phyloP scores from a whole-genome alignment of 2,329 filamentous ascomycete genomes.

The Phialophora expanda region DNA sequence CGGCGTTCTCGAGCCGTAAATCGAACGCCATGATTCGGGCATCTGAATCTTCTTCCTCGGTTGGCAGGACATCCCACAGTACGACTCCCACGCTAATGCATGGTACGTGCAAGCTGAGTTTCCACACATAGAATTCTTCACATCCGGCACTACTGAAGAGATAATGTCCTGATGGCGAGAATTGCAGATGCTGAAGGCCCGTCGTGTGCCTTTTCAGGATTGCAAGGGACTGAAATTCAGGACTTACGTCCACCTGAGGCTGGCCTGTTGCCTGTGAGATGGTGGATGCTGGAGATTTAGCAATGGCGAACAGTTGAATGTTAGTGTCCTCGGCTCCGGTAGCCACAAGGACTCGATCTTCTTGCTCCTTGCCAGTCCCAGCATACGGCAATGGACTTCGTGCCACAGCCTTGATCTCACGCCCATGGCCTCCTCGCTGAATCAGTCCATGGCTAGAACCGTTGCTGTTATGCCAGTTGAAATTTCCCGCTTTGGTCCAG shows the following conservation, averaged over 20 bases:
- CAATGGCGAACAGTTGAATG: slow-evolving; percentile 69
- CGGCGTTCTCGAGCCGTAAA: slow-evolving; percentile 9
- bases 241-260: slow-evolving; percentile 10
- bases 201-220: slow-evolving; percentile 78
- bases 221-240: slow-evolving; percentile 21
- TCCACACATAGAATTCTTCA: slow-evolving; percentile 91
- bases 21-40: slow-evolving; percentile 83
- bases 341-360: slow-evolving; percentile 56
- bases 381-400: slow-evolving; percentile 45
- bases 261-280: slow-evolving; percentile 34
- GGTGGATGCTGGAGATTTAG: slow-evolving; percentile 7
- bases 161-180: slow-evolving; percentile 69
- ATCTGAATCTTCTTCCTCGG: slow-evolving; percentile 62
- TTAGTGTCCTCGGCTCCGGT: slow-evolving; percentile 74
- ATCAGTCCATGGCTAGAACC: slow-evolving; percentile 56
- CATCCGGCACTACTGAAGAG: slow-evolving; percentile 86
- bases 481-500: slow-evolving; percentile 72
- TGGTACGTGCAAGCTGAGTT: slow-evolving; percentile 59
- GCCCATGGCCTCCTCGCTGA: slow-evolving; percentile 76
- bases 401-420: slow-evolving; percentile 76
- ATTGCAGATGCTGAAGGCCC: slow-evolving; percentile 80
- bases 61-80: slow-evolving; percentile 57
- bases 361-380: slow-evolving; percentile 4
- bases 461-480: slow-evolving; percentile 54
- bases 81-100: slow-evolving; percentile 59